Evolutionary conservation across 441 rosid genomes (phyloP), one percentile per base, ranked within the genome.

Genomic region (Capsella rubella): DNA sequence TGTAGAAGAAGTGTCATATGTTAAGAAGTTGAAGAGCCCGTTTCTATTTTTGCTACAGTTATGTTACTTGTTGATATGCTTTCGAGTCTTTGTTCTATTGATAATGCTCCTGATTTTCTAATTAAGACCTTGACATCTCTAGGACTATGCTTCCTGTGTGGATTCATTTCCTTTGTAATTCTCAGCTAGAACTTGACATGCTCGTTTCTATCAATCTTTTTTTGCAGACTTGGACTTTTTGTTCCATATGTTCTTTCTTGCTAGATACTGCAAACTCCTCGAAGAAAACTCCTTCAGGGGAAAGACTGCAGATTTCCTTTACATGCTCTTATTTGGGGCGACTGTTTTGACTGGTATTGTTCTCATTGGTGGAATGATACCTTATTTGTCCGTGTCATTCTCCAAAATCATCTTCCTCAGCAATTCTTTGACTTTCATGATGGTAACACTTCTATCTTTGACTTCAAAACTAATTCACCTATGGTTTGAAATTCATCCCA

Each of bases 231-330:
- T 95, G 89, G 99, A 95, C 84, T 93, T 95, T 81, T 72, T 95
- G 91, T 95, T 93, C 79, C 99, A 93, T 70, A 95, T 95, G 99
- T 95, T 95, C 83, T 95, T 95, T 79, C 97, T 95, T 43, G 98
- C 98, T 49, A 93, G 97, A 27, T 93, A 95, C 88, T 95, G 98
- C 90, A 95, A 95, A 75, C 94, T 95, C 69, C 98, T 95, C 2
- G 99, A 95, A 84, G 99, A 95, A 84, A 95, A 95, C 84, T 93
- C 99, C 5, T 95, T 95, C 84, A 82, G 98, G 86, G 98, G 98
- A 55, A 93, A 92, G 82, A 95, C 98, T 11, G 99, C 99, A 1
- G 99, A 93, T 83, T 95, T 95, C 88, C 86, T 95, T 64, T 95
- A 91, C 87, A 93, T 95, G 99, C 96, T 95, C 15, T 76, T 95